Base-by-base conservation (phyloP, 257 asterid genomes). In the Ballota nigra region DNA sequence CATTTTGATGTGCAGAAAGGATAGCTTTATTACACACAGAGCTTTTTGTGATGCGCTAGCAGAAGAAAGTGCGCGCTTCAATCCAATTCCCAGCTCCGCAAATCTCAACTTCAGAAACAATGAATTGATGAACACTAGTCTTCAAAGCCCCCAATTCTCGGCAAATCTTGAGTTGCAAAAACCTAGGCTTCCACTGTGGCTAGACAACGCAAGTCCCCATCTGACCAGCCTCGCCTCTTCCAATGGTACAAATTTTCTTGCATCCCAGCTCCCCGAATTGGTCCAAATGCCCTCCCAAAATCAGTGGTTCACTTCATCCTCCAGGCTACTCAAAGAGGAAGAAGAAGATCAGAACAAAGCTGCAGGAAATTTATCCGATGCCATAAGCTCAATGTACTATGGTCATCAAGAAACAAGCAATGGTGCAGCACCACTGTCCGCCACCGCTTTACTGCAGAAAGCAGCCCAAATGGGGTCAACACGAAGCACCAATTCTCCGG, bases 391-490 rank as follows among this genome's bases (percentile, higher is more conserved):
- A 23, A 63, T 86, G 59, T 90, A 84, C 55, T 82, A 81, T 51
- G 75, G 20, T 70, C 74, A 80, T n/a, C 49, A 40, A 1, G 73
- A 75, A 36, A 29, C 67, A 12, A 60, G 19, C 85, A 7, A n/a
- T n/a, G n/a, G n/a, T n/a, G 26, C 73, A 5, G 79, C 85, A 26
- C 90, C 86, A 0, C 86, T 92, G 96, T 92, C 98, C 0, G 98
- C 98, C 3, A 92, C 96, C 0, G 91, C 96, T 8, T 79, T 92
- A 23, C 79, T 92, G 5, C 96, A 92, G 72, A 92, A 83, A 40
- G 98, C 98, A 47, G 92, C 98, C 4, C 96, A 86, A 60, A 85
- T 92, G 89, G 98, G 98, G 28, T 92, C 98, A 16, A 89, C 94
- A 0, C 83, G 90, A 45, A 84, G 78, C 78, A 73, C 24, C 52